phyloP scores from a whole-genome alignment of 257 asterid species.

The Henckelia pumila region DNA sequence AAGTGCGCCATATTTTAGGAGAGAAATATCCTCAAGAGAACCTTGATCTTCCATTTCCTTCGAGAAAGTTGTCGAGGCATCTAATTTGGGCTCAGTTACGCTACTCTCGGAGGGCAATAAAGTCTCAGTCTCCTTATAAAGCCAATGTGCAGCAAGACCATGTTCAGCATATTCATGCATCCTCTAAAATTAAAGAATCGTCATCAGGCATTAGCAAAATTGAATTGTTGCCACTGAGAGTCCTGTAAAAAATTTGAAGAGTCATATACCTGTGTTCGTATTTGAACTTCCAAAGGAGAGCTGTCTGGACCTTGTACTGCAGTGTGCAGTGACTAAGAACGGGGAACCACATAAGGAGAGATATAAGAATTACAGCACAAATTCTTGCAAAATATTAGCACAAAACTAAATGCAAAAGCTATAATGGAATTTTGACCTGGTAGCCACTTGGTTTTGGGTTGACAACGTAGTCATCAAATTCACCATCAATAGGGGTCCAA shows the following conservation, averaged over 20 bases:
- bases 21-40: conserved; percentile 46
- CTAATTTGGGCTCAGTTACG: conserved; percentile 41
- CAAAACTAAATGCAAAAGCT: not conserved
- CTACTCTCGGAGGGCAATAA: conserved; percentile 50
- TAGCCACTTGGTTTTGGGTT: conserved; percentile 99
- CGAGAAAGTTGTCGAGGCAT: conserved; percentile 41
- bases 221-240: conserved; percentile 4
- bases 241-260: conserved; percentile 7
- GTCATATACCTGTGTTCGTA: conserved; percentile 73
- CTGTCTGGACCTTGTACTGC: conserved; percentile 95
- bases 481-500: conserved; percentile 96
- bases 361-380: conserved; percentile 28
- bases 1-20: conserved; percentile 54
- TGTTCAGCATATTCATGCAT: conserved; percentile 98
- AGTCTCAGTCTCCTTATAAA: conserved; percentile 83
- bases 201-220: not conserved
- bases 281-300: conserved; percentile 90
- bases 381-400: not conserved
- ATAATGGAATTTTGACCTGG: conserved; percentile 54
- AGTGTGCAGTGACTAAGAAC: conserved; percentile 83
- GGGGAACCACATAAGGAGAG: conserved; percentile 29
- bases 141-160: conserved; percentile 99
- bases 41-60: conserved; percentile 55
- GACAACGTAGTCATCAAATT: conserved; percentile 87
- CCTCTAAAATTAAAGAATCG: conserved; percentile 43